A percentile compares a stretch with the other conserved stretches of the same genome.
Conservation (phyloP, 345 rosid species). For the Geranium rotundifolium region DNA sequence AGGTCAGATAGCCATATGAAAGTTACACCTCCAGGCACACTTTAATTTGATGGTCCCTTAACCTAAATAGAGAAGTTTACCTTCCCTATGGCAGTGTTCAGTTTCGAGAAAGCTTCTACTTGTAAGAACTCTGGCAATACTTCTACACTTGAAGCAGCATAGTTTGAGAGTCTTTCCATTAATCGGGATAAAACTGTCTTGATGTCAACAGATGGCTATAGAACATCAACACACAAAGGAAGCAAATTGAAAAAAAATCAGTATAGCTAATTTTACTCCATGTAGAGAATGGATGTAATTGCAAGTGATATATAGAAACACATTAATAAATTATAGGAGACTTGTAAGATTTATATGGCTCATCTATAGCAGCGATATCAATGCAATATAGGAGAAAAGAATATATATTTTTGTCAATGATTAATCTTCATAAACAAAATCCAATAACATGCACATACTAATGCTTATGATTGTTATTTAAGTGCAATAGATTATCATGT, state of each 20-base stretch:
- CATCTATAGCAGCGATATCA: not conserved
- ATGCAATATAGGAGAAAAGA: not conserved
- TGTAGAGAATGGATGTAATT: not conserved
- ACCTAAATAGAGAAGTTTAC: conserved; percentile 20
- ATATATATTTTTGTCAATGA: no score
- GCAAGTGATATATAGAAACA: not conserved
- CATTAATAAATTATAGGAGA: not conserved
- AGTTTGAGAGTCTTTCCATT: conserved; percentile 96
- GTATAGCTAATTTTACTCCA: not conserved
- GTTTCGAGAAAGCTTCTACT: conserved; percentile 96
- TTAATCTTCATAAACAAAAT: not conserved
- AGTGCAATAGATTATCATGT: not conserved
- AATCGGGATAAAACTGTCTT: conserved; percentile 90
- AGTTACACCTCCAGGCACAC: not conserved
- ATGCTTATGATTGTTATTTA: not conserved
- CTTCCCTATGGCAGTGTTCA: conserved; percentile 96
- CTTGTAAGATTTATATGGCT: not conserved
- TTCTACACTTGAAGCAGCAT: conserved; percentile 84
- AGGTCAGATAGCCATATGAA: not conserved
- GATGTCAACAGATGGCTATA: conserved; percentile 88
- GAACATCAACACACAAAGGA: conserved; percentile 15
- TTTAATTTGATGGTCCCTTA: not conserved
- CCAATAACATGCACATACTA: not conserved
- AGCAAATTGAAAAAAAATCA: conserved; percentile 7
- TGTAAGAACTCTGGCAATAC: conserved; percentile 92